Evolutionary conservation across 192 early-diverging fungal genomes (phyloP), one percentile per base, ranked within the genome.

Genomic region (Backusella australiensis): DNA sequence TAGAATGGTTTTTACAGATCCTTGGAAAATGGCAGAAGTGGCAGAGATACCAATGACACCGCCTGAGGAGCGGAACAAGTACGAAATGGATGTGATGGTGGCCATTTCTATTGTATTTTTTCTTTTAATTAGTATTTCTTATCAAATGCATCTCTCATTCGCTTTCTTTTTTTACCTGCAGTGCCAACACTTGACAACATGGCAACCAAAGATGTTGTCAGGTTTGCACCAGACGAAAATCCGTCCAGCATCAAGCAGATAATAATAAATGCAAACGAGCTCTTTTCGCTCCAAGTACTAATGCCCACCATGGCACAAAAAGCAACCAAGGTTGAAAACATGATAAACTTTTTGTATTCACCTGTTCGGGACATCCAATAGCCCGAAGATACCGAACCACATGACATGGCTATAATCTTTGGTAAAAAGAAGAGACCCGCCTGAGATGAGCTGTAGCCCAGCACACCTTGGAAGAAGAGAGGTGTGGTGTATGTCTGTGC

Each of bases 1-100:
- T 12, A 83, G 73, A 17, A 67, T 34, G 32, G 42, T 41, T 23
- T 85, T 85, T 2, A 86, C 68, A 34, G 78, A 42, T 38, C 69
- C 75, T 69, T 86, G 85, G 73, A 85, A 77, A 32, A 81, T 78
- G n/a, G 82, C 81, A 14, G 83, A 84, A 3, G 80, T 82, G 56
- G 84, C 77, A 12, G 87, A 85, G 3, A 91, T 79, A 71, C 88
- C 88, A 49, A 91, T 77, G n/a, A 88, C 88, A 70, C 86, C 85
- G 14, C 90, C 89, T 44, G 85, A 72, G 23, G 74, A 79, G 67
- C 85, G 82, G 52, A 87, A 76, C 39, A 91, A 80, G 72, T 85
- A 84, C 34, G 85, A 85, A n/a, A 86, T 78, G 11, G 85, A 80
- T 9, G 86, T 88, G 35, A 85, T 83, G 0, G 83, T 83, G 63